phyloP scores from a whole-genome alignment of 345 rosid genomes.

The Brassica incana region DNA sequence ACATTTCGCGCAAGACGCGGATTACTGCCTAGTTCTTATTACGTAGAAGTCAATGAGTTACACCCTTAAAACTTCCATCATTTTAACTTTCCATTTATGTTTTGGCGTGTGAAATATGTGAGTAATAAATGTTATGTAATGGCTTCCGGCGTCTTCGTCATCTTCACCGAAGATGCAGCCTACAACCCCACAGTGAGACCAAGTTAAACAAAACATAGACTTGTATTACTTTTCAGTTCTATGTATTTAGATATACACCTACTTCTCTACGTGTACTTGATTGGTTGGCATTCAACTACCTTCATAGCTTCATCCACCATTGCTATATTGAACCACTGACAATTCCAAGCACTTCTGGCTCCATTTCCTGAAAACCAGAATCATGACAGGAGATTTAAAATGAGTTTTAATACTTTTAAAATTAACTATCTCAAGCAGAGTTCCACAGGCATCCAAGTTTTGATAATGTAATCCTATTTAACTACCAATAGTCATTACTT shows the following conservation, averaged over 20 bases:
- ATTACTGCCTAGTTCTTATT: no score
- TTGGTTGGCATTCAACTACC: slow-evolving; percentile 43
- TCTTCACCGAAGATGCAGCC: slow-evolving; percentile 66
- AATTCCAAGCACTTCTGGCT: slow-evolving; percentile 59
- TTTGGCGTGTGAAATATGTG: no score
- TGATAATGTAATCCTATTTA: slow-evolving; percentile 3
- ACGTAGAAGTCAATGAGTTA: no score
- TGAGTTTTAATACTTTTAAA: background rate
- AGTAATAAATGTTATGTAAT: no score
- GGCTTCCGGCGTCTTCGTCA: slow-evolving; percentile 56
- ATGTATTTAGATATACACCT: background rate
- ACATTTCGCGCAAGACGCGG: no score
- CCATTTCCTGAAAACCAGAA: slow-evolving; percentile 54
- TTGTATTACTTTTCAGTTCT: background rate
- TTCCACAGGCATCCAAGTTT: slow-evolving; percentile 4
- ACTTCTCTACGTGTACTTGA: background rate
- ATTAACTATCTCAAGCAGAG: slow-evolving; percentile 14
- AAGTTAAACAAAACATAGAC: background rate
- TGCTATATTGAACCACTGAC: slow-evolving; percentile 57
- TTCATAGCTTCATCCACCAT: slow-evolving; percentile 89
- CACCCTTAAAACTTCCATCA: no score
- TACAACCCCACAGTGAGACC: slow-evolving; percentile 37
- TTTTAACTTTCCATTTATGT: no score
- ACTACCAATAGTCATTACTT: slow-evolving; percentile 46
- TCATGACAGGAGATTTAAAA: slow-evolving; percentile 29